phyloP scores from a whole-genome alignment of 1,284 basidiomycete species.

The Ustilago shanxiensis region DNA sequence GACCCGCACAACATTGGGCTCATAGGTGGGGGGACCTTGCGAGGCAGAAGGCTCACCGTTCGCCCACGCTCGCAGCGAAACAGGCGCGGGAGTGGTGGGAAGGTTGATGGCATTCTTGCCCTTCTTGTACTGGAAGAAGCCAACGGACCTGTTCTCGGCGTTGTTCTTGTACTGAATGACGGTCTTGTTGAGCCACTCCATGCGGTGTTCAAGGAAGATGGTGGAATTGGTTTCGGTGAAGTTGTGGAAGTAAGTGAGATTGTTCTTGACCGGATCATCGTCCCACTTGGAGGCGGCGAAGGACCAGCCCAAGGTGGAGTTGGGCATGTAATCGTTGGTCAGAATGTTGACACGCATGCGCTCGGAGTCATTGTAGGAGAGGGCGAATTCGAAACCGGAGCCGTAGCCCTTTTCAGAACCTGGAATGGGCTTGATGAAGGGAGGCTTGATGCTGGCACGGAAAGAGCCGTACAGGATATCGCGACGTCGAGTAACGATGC shows the following conservation, averaged over 20 bases:
- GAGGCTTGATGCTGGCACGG: conserved; percentile 52
- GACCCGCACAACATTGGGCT: conserved; percentile 46
- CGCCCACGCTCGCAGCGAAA: conserved; percentile 52
- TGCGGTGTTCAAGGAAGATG: conserved; percentile 51
- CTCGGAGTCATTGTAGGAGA: conserved; percentile 49
- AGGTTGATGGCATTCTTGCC: conserved; percentile 45
- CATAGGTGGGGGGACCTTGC: conserved; percentile 50
- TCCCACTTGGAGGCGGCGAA: conserved; percentile 45
- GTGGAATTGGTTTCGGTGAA: conserved; percentile 37
- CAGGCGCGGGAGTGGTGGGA: conserved; percentile 51
- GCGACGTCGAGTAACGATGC: conserved; percentile 51
- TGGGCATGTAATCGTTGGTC: conserved; percentile 48
- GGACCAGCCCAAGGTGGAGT: conserved; percentile 55
- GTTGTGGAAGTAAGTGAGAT: conserved; percentile 51
- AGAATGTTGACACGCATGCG: conserved; percentile 46
- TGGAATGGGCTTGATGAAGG: conserved; percentile 31
- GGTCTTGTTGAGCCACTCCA: conserved; percentile 58
- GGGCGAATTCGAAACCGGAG: conserved; percentile 42
- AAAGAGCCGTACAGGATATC: conserved; percentile 64
- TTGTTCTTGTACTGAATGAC: conserved; percentile 55
- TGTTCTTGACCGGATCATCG: conserved; percentile 44
- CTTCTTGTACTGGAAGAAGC: conserved; percentile 35
- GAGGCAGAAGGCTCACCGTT: conserved; percentile 51
- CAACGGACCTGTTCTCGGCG: conserved; percentile 36
- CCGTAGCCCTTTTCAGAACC: conserved; percentile 37